Base-by-base conservation (phyloP, 768 basidiomycete species). In the Tephrocybe sp. region DNA sequence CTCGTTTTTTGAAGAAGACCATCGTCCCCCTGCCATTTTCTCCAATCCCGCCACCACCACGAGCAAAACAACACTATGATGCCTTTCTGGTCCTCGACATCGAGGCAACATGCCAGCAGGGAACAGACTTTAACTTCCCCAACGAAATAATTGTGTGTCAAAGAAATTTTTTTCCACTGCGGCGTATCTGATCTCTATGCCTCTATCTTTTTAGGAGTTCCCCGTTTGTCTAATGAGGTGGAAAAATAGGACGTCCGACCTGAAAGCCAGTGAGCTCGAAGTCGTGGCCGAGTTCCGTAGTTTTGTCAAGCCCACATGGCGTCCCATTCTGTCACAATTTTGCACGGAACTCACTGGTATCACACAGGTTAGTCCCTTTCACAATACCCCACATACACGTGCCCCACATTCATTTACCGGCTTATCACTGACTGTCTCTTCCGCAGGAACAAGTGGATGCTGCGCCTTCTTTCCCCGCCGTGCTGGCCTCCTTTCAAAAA, bases 91-190 rank as follows among this genome's bases (percentile, higher is more conserved):
- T 97, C 32, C 75, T 96, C 49, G 95, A 98, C 60, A 86, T 95
- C 45, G 92, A 95, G 65, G 92, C 84, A 11, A 95, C 92, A 2
- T 95, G 92, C 60, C 64, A 77, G 39, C 67, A 65, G 59, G 87
- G 85, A 33, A 77, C 82, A 31, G 77, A 78, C 60, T 90, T 92
- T 56, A 80, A 85, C 48, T 96, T 85, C 70, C 90, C 95, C 2
- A 97, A 97, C 68, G 96, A 98, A 71, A 94, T 98, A 49, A 97
- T 98, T 55, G 96, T 91, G 86, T 78, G 49, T 39, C 53, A 40
- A 47, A 49, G 33, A 26, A 23, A 30, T 16, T 31, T 9, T 13
- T 44, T 50, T 31, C 36, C 49, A 39, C 33, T 49, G 39, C 34
- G n/a, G 30, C n/a, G 14, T 23, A 39, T 16, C 38, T 41, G 31